phyloP scores from a whole-genome alignment of 495 filamentous ascomycete genomes.

The Daldinia decipiens region DNA sequence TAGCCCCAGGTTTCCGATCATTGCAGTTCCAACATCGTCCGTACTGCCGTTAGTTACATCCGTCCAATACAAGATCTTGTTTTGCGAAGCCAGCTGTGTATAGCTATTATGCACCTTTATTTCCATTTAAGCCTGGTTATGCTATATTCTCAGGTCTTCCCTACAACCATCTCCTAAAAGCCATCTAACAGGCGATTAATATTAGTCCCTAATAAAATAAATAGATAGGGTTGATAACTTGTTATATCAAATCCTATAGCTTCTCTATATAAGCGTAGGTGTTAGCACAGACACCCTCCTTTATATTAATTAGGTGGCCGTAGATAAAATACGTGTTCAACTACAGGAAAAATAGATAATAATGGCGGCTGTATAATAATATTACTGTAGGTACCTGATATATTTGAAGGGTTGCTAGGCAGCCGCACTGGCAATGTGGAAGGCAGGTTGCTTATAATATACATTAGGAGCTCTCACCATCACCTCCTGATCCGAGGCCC shows the following conservation, averaged over 20 bases:
- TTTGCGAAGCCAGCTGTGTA: slow-evolving; percentile 4
- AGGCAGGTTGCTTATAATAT: too few species aligned
- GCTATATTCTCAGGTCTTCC: not conserved
- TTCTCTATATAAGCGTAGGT: not conserved
- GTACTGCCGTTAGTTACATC: slow-evolving; percentile 1
- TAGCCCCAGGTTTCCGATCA: slow-evolving; percentile 17
- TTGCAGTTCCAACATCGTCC: slow-evolving; percentile 8
- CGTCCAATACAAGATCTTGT: slow-evolving; percentile 23
- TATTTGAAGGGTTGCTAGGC: too few species aligned
- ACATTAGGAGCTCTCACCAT: too few species aligned
- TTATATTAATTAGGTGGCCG: not conserved
- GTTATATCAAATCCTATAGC: not conserved
- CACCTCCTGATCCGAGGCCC: too few species aligned
- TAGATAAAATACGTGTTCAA: not conserved
- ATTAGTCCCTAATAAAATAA: not conserved
- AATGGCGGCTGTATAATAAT: too few species aligned
- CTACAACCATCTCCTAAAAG: not conserved
- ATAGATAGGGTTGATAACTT: not conserved
- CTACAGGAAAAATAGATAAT: not conserved
- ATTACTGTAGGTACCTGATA: too few species aligned
- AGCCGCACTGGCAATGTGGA: too few species aligned
- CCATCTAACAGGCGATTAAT: not conserved
- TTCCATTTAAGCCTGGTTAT: not conserved
- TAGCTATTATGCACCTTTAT: not conserved
- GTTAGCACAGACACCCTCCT: not conserved